A percentile compares a stretch with the other conserved stretches of the same genome.
Evolutionary conservation across 257 asterid genomes (phyloP).

Genomic region (Paraleonurus japonicus): DNA sequence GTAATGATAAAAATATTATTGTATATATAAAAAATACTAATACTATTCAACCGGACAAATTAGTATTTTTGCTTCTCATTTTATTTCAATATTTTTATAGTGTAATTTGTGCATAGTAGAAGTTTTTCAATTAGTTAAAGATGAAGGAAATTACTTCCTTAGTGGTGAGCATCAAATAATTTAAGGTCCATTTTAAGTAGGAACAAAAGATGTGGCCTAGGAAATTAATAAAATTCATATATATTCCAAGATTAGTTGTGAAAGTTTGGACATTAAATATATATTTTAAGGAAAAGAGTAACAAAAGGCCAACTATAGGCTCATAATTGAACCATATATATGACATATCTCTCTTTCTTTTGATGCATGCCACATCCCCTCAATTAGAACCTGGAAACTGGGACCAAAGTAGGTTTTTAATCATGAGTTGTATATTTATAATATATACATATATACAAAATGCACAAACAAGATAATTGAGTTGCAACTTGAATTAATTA

Average conservation of each 20-base stretch:
- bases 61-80: too few relatives aligned
- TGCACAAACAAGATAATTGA: neutral
- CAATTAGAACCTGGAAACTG: conserved; percentile 33
- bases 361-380: conserved; percentile 8
- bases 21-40: too few relatives aligned
- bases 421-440: conserved; percentile 28
- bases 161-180: neutral
- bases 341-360: conserved; percentile 1
- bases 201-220: neutral
- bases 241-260: neutral
- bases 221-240: neutral
- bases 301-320: conserved; percentile 17
- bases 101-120: too few relatives aligned
- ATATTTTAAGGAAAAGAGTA: neutral
- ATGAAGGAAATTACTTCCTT: too few relatives aligned
- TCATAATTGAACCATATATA: conserved; percentile 1
- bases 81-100: too few relatives aligned
- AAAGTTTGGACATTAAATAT: neutral
- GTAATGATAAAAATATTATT: too few relatives aligned
- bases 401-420: conserved; percentile 35
- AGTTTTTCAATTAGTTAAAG: too few relatives aligned
- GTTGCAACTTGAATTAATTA: neutral
- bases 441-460: neutral
- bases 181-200: neutral
- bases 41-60: too few relatives aligned